phyloP scores from a whole-genome alignment of 495 filamentous ascomycete genomes.

The Aspergillus asperescens region DNA sequence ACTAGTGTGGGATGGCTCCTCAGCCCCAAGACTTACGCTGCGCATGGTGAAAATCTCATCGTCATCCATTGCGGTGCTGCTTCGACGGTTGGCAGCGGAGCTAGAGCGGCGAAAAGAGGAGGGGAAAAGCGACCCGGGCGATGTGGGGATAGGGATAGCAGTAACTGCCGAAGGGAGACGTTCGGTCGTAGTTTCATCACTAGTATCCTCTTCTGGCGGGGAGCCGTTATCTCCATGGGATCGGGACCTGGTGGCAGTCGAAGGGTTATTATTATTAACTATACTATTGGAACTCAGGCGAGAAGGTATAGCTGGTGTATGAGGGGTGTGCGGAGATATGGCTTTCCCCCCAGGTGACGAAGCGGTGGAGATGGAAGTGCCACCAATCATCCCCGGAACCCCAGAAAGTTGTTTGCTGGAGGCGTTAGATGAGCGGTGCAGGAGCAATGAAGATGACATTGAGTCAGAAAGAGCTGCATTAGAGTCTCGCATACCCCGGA shows the following conservation, averaged over 20 bases:
- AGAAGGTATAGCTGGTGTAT: conserved; percentile 88
- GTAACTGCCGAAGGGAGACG: conserved; percentile 47
- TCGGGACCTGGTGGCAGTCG: conserved; percentile 20
- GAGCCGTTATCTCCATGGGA: conserved; percentile 33
- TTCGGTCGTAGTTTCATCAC: conserved; percentile 38
- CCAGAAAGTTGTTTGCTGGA: conserved; percentile 80
- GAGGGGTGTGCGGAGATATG: conserved; percentile 87
- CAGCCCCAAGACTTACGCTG: conserved; percentile 69
- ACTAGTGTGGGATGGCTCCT: conserved; percentile 56
- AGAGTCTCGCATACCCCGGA: conserved; percentile 78
- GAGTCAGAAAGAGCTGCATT: conserved; percentile 82
- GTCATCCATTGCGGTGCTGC: conserved; percentile 49
- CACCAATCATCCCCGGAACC: conserved; percentile 77
- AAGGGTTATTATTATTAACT: conserved; percentile 53
- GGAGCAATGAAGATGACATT: conserved; percentile 74
- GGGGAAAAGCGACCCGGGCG: conserved; percentile 61
- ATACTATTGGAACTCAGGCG: conserved; percentile 85
- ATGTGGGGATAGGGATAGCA: conserved; percentile 80
- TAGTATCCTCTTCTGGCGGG: conserved; percentile 33
- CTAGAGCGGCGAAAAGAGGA: conserved; percentile 64
- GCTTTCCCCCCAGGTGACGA: conserved; percentile 83
- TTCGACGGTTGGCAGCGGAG: conserved; percentile 70
- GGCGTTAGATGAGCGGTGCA: conserved; percentile 76
- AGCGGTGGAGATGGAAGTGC: conserved; percentile 74
- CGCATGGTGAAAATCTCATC: conserved; percentile 62